Conservation (phyloP, 2,329 filamentous ascomycete genomes). For the Penicillium griseofulvum region DNA sequence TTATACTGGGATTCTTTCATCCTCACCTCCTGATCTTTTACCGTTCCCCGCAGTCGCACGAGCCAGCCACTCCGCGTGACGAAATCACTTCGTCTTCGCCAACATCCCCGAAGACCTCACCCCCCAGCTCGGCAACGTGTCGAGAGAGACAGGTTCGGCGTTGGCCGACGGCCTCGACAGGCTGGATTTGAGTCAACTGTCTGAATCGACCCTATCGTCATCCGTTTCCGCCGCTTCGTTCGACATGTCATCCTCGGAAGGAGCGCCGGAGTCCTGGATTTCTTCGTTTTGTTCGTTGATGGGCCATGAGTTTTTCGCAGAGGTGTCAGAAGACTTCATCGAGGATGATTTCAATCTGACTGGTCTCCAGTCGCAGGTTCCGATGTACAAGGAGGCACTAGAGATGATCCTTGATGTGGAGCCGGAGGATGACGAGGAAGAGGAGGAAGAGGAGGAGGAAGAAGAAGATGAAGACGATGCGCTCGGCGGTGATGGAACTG, state of each 20-base stretch:
- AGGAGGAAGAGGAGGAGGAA: conserved; percentile 65
- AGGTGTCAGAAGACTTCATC: conserved; percentile 98
- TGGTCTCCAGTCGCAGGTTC: conserved; percentile 88
- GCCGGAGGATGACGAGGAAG: conserved; percentile 76
- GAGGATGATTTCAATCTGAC: conserved; percentile 99
- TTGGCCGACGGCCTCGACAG: conserved; percentile 49
- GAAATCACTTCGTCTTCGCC: conserved; percentile 21
- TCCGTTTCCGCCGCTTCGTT: conserved; percentile 39
- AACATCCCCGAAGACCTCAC: conserved; percentile 11
- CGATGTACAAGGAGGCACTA: conserved; percentile 97
- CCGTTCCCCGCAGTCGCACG: conserved; percentile 1
- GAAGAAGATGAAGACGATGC: conserved; percentile 68
- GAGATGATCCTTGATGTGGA: conserved; percentile 99
- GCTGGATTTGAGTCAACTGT: conserved; percentile 48
- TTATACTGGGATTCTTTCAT: background rate
- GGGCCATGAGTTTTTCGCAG: conserved; percentile 97
- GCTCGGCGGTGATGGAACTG: conserved; percentile 56
- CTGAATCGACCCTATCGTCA: conserved; percentile 43
- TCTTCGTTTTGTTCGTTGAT: conserved; percentile 92
- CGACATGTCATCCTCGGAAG: conserved; percentile 47
- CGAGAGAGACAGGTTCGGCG: conserved; percentile 45
- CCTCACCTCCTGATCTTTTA: conserved; percentile 1
- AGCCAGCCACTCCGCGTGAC: conserved; percentile 14
- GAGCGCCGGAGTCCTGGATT: conserved; percentile 86
- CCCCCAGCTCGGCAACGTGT: conserved; percentile 43